Evolutionary conservation across 1,139 yeast species (phyloP), one percentile per base, ranked within the genome.

Genomic region (Sugiyamaella pinicola): DNA sequence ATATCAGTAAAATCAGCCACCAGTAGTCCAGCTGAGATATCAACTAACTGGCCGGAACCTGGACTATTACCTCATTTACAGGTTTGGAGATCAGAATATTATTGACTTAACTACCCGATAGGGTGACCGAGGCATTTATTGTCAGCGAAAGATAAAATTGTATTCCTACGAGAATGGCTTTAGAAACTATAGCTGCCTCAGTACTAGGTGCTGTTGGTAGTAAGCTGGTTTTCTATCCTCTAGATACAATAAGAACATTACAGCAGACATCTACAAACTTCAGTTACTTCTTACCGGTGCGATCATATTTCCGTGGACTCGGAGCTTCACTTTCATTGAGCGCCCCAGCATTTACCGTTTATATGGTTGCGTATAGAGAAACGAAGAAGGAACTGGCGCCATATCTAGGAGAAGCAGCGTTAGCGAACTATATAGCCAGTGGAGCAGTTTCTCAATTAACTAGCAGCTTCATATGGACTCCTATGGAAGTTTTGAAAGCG

Each of bases 401-500:
- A 4, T 61, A 65, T 39, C 55, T 72, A 3, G 77, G 76, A 6
- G 64, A 64, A 19, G 61, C 69, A n/a, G 62, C 71, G 7, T 58
- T 72, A 18, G 17, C 63, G n/a, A 73, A 70, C 56, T 74, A 72
- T 55, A 61, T 73, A 7, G 53, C 64, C 18, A 66, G 73, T 52
- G 76, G 77, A 3, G 64, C 72, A 5, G 65, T 65, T 3, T 74
- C 78, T 3, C 78, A 74, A 61, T 34, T 74, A n/a, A 65, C 72
- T 3, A 68, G 74, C 45, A 69, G 74, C 17, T 59, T 70, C 41
- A 62, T 74, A n/a, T 74, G 77, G 76, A 74, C 78, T 12, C 78
- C 78, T 2, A 73, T 74, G 71, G 78, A 74, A 60, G 77, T 74
- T 8, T 59, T 74, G 49, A 74, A 74, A 59, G 78, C 77, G 40